These are phyloP conservation scores for Eimeria necatrix DNA, from an alignment of 169 alveolate genomes.

Conservation along the genomic window DNA sequence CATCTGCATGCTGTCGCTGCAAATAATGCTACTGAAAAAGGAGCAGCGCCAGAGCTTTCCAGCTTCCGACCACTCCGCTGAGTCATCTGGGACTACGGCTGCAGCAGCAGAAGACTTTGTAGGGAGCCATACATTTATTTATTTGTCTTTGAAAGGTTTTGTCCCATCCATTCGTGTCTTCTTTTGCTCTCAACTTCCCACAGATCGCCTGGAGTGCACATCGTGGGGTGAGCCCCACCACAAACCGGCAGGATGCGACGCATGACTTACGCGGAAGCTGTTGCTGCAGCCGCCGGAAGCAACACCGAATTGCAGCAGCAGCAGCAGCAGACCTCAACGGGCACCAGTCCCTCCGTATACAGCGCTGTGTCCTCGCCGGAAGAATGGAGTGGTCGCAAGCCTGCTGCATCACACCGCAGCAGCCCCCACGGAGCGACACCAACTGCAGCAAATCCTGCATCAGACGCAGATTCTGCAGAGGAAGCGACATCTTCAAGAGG, in stretches of 20 bases:
- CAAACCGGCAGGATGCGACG: not conserved
- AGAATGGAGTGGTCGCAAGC: not conserved
- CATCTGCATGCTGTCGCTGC: constrained; percentile 24
- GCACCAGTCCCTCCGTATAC: constrained; percentile 32
- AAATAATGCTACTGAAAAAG: not conserved
- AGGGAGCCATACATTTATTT: not conserved
- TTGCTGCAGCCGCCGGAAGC: constrained; percentile 36
- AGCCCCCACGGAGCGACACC: not conserved
- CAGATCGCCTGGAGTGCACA: too few species aligned
- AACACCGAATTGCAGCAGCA: constrained; percentile 14
- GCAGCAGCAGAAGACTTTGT: not conserved
- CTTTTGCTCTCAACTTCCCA: too few species aligned
- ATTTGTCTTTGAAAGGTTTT: not conserved
- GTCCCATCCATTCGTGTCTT: too few species aligned
- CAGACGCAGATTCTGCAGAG: not conserved
- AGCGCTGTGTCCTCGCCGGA: not conserved
- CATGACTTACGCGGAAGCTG: constrained; percentile 63
- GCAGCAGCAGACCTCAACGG: constrained; percentile 54
- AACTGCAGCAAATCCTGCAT: constrained; percentile 1
- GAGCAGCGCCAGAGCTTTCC: not conserved
- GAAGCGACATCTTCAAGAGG: not conserved
- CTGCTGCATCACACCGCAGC: not conserved
- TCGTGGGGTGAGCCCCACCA: not conserved
- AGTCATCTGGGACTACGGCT: not conserved
- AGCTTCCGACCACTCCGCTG: not conserved